Percentiles rank a stretch among this genome's conserved stretches.
Conservation (phyloP, 2,329 filamentous ascomycete genomes). For the Biscogniauxia mediterranea region DNA sequence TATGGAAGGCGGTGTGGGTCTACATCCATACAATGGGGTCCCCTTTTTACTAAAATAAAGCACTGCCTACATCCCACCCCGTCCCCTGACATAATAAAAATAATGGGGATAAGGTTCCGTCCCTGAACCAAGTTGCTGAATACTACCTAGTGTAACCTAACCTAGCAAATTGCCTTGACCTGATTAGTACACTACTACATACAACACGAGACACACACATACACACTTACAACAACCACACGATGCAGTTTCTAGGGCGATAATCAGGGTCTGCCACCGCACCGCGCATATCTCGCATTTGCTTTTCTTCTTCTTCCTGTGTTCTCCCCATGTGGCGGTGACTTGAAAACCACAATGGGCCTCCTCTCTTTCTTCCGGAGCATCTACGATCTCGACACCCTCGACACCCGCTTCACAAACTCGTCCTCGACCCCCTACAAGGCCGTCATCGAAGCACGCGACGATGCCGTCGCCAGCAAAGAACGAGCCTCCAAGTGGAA, state of each 20-base stretch:
- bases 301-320: not conserved
- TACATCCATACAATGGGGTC: no score
- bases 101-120: no score
- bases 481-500: conserved; percentile 43
- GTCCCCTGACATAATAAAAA: no score
- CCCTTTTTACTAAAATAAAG: not conserved
- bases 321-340: conserved; percentile 16
- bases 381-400: conserved; percentile 64
- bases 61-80: not conserved
- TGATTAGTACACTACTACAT: not conserved
- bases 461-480: conserved; percentile 41
- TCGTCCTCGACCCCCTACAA: conserved; percentile 68
- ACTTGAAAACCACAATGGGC: conserved; percentile 36
- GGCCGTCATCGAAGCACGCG: conserved; percentile 51
- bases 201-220: not conserved
- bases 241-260: not conserved
- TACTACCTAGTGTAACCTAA: no score
- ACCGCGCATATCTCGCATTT: not conserved
- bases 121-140: no score
- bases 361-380: conserved; percentile 34
- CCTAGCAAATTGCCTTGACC: not conserved
- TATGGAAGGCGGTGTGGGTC: no score
- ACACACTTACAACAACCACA: not conserved
- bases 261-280: not conserved
- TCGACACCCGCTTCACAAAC: conserved; percentile 64